Evolutionary conservation across 2,329 filamentous ascomycete genomes (phyloP), one percentile per base, ranked within the genome.

Genomic region (Penicillium vulpinum): DNA sequence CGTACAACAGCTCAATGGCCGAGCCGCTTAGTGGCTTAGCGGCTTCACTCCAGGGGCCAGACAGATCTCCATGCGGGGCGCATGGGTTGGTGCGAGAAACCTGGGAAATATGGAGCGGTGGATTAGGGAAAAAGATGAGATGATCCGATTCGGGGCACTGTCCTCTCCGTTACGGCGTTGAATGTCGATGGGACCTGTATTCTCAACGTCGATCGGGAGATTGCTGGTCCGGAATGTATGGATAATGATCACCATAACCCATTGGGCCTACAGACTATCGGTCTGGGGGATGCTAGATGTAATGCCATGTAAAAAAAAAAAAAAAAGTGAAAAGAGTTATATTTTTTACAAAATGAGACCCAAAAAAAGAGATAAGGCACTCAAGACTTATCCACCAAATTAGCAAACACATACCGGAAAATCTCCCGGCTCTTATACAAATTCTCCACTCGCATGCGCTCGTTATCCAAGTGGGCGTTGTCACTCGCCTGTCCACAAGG

Each of bases 401-500:
- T 85, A 63, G 81, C 79, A 77, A 99, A 99, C 6, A 97, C 91
- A 70, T 85, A 85, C 60, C 87, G 88, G 66, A 99, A 94, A 58
- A 99, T 96, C 74, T 94, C 91, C 62, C 92, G 85, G 62, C 91
- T 94, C 77, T 96, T 97, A 59, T 92, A 85, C 66, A 99, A 71
- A 75, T 99, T 99, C 65, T 90, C 78, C 54, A 99, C 79, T 51
- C 94, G 82, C 73, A 99, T 79, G n/a, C 94, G 80, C 81, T 99
- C 94, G 68, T 99, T 97, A 69, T 96, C 91, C 75, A 99, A 76
- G 83, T 99, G 94, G 18, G 93, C 94, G 50, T 88, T 88, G 70
- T 99, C 94, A 66, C 91, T 97, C 13, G 93, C 92, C 75, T 97
- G 92, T 0, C 95, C 95, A 69, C 92, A 97, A 0, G 94, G 95